Evolutionary conservation across 2,329 filamentous ascomycete species (phyloP).

Genomic region (Trichoderma sp.): DNA sequence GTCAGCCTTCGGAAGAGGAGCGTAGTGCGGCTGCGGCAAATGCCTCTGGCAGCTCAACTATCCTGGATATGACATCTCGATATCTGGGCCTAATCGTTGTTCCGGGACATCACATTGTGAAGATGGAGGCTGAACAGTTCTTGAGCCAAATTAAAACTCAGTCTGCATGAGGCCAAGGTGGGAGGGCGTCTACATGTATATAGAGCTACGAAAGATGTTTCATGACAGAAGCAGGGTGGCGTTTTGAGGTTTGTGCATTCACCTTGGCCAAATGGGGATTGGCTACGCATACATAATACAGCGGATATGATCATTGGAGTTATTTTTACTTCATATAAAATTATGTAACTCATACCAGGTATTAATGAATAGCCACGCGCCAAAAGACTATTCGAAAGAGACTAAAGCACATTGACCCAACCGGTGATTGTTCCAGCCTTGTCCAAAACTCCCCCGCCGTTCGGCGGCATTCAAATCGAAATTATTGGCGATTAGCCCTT

Average conservation of each 20-base stretch:
- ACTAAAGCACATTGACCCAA: constrained; percentile 27
- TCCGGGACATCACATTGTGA: constrained; percentile 80
- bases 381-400: constrained; percentile 29
- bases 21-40: constrained; percentile 39
- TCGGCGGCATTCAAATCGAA: constrained; percentile 23
- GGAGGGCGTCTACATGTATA: neutral
- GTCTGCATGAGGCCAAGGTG: neutral
- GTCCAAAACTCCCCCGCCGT: constrained; percentile 32
- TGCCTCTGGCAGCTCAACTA: constrained; percentile 47
- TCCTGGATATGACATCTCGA: constrained; percentile 75
- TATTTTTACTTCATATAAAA: neutral
- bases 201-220: neutral
- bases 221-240: neutral
- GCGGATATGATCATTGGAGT: neutral
- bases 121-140: constrained; percentile 85
- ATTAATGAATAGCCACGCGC: constrained; percentile 35
- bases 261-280: neutral
- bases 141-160: constrained; percentile 50
- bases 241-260: neutral
- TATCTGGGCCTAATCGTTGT: constrained; percentile 90
- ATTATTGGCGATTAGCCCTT: constrained; percentile 21
- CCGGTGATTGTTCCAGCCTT: constrained; percentile 17
- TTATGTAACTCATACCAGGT: constrained; percentile 25
- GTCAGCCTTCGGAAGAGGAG: constrained; percentile 63
- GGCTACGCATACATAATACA: neutral